Evolutionary conservation across 495 filamentous ascomycete species (phyloP).

Genomic region (Tuber umbilicatum): DNA sequence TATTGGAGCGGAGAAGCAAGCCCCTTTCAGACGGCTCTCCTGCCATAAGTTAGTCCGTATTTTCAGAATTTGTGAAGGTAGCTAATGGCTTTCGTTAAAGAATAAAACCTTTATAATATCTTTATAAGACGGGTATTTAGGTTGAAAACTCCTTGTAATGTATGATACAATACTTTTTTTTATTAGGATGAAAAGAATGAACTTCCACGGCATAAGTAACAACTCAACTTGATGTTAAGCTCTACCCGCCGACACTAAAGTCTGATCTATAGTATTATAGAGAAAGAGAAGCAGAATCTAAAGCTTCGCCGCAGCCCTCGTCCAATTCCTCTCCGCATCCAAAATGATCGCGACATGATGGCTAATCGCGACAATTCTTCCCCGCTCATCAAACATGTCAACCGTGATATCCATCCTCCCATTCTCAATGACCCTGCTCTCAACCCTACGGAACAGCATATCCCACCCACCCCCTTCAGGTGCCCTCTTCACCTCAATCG

Average conservation of each 20-base stretch:
- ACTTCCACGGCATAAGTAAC: neutral
- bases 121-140: neutral
- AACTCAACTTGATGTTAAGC: neutral
- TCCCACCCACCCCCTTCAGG: slow-evolving; percentile 55
- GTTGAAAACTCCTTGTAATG: neutral
- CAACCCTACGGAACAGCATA: slow-evolving; percentile 59
- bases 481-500: slow-evolving; percentile 60
- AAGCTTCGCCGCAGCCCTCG: neutral
- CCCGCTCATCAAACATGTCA: slow-evolving; percentile 52
- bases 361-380: slow-evolving; percentile 56
- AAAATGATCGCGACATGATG: slow-evolving; percentile 59
- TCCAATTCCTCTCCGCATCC: slow-evolving; percentile 49
- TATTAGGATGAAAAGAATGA: neutral
- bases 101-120: neutral
- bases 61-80: neutral
- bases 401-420: slow-evolving; percentile 63
- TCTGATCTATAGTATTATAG: neutral
- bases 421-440: slow-evolving; percentile 53
- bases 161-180: neutral
- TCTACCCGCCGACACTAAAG: neutral
- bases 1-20: neutral
- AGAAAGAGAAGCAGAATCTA: neutral
- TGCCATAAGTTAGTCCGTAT: neutral
- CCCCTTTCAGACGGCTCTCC: neutral
- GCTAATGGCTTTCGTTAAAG: neutral